Evolutionary conservation across 2,329 filamentous ascomycete species (phyloP), one percentile per base, ranked within the genome.

Genomic region (Colletotrichum caudatum): DNA sequence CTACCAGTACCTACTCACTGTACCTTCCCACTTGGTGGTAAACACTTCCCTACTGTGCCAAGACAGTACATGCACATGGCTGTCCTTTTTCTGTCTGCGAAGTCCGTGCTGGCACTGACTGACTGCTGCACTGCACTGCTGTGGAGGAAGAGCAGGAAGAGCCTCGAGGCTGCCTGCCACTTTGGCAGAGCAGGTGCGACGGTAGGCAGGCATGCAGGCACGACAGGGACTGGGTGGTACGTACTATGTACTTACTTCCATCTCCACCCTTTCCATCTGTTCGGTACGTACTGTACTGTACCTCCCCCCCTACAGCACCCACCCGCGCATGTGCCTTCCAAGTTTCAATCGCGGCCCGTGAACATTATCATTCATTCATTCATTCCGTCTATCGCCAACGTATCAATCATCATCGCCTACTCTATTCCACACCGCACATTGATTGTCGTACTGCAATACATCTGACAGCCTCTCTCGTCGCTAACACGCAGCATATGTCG

Each of bases 261-360:
- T 18, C 4, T 2, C 12, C 48, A 16, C 11, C 26, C 5, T 29
- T 26, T 53, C 58, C 65, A 57, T 35, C 41, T 18, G 29, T 44
- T 9, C 59, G 59, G 58, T 68, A 69, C 66, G 53, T 69, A 53
- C 29, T 29, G 29, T 29, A 29, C 26, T 29, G 3, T 29, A 4
- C 29, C 29, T 29, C 29, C 29, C 29, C 5, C 29, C 29, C 29
- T 29, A 29, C 29, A 29, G 29, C 29, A 29, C 29, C 29, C 5
- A 29, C 29, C n/a, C 35, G 8, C 14, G 16, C 39, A 46, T 66
- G 56, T 57, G 26, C 35, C 56, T 71, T 71, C 68, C 68, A 71
- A 67, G 63, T 62, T 71, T 57, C 67, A 59, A 48, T 66, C 33
- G 62, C 37, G 37, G 35, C 35, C 63, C 50, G 29, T 66, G 46